phyloP scores from a whole-genome alignment of 2,329 filamentous ascomycete genomes.

The Emericellopsis atlantica region DNA sequence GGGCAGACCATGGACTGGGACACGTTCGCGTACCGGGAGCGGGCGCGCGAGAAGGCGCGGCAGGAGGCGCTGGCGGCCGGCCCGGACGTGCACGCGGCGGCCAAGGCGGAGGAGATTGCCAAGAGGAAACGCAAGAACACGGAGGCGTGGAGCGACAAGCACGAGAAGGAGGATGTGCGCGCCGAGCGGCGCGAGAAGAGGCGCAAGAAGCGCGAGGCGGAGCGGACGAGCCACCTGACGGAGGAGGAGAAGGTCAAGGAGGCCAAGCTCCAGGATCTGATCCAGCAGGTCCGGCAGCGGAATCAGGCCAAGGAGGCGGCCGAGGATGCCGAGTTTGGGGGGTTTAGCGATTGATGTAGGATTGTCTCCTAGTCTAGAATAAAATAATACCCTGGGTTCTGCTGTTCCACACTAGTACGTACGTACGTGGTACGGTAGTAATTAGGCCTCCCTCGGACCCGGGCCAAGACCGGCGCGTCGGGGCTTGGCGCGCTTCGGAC shows the following conservation, averaged over 20 bases:
- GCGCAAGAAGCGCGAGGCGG: conserved; percentile 49
- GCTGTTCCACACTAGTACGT: no score
- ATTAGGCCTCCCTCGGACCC: no score
- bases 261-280: conserved; percentile 49
- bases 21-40: conserved; percentile 59
- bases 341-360: conserved; percentile 36
- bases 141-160: conserved; percentile 62
- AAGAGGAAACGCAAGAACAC: conserved; percentile 49
- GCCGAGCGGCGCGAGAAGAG: conserved; percentile 51
- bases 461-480: no score
- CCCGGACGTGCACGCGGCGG: conserved; percentile 21
- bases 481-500: no score
- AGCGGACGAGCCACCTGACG: conserved; percentile 52
- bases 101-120: conserved; percentile 12
- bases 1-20: conserved; percentile 56
- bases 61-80: conserved; percentile 40
- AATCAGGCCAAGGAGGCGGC: conserved; percentile 31
- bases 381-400: no score
- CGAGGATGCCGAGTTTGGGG: conserved; percentile 40
- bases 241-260: conserved; percentile 54
- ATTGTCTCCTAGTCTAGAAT: neutral
- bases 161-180: conserved; percentile 51
- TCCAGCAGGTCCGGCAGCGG: conserved; percentile 48
- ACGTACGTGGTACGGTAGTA: no score
- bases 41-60: conserved; percentile 53